Percentiles rank a stretch among this genome's conserved stretches.
Conservation (phyloP, 305 asterid genomes). For the Withania somnifera region DNA sequence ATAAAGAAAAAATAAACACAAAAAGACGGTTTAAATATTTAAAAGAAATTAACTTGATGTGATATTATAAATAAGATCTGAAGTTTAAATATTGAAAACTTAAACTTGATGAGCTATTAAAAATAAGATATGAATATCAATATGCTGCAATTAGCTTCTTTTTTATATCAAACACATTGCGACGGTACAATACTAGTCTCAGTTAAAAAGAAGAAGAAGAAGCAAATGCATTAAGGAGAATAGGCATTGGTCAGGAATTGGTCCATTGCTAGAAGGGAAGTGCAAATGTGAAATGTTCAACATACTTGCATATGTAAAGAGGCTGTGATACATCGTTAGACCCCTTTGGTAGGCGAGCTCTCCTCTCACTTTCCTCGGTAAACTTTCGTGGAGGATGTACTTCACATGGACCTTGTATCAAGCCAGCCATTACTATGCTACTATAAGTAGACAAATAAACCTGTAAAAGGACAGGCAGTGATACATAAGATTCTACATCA, state of each 20-base stretch:
- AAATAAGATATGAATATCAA: not conserved
- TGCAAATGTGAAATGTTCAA: slow-evolving; percentile 3
- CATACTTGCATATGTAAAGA: slow-evolving; percentile 87
- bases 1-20: not conserved
- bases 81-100: not conserved
- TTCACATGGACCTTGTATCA: slow-evolving; percentile 70
- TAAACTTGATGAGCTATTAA: not conserved
- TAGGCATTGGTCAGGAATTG: not conserved
- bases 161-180: not conserved
- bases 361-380: slow-evolving; percentile 63
- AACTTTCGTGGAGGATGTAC: slow-evolving; percentile 82
- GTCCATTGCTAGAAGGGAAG: not conserved
- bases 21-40: not conserved
- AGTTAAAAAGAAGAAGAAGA: not conserved
- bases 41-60: not conserved
- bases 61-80: not conserved
- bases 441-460: slow-evolving; percentile 70
- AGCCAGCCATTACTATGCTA: slow-evolving; percentile 52
- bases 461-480: slow-evolving; percentile 30
- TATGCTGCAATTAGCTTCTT: not conserved
- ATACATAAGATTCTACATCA: not conserved
- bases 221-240: not conserved
- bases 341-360: slow-evolving; percentile 33
- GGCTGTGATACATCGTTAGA: slow-evolving; percentile 40
- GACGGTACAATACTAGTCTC: not conserved